These are phyloP conservation scores for Suillus cothurnatus DNA, from an alignment of 768 basidiomycete genomes.

Conservation along the genomic window DNA sequence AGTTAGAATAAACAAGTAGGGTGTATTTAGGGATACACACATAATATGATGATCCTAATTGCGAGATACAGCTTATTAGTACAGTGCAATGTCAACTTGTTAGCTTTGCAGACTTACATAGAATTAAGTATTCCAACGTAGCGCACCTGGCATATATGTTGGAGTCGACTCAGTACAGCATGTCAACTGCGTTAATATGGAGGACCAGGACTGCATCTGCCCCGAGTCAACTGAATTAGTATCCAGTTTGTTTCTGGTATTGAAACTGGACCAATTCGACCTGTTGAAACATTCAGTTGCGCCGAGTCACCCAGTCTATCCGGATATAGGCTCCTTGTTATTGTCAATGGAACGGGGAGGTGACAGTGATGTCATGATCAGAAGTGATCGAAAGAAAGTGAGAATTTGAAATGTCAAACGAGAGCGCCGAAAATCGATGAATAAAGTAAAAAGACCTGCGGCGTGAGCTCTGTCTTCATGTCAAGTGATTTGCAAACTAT, in stretches of 20 bases:
- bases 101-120: neutral
- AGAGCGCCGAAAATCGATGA: too few species aligned
- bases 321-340: too few species aligned
- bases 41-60: neutral
- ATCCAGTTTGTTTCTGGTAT: neutral
- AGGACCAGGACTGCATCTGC: neutral
- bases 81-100: neutral
- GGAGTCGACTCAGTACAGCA: neutral
- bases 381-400: too few species aligned
- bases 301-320: too few species aligned
- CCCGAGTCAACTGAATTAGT: neutral
- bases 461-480: too few species aligned
- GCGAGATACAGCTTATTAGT: neutral
- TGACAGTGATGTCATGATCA: too few species aligned
- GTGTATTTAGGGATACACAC: neutral
- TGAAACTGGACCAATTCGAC: neutral
- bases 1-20: neutral
- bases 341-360: too few species aligned
- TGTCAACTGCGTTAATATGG: neutral
- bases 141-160: neutral
- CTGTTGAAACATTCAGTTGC: neutral
- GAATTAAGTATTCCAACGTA: neutral
- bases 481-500: too few species aligned
- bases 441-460: too few species aligned
- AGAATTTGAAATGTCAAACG: too few species aligned